A percentile compares a stretch with the other conserved stretches of the same genome.
phyloP scores from a whole-genome alignment of 139 green algal genomes.

The Haematococcus sp. region DNA sequence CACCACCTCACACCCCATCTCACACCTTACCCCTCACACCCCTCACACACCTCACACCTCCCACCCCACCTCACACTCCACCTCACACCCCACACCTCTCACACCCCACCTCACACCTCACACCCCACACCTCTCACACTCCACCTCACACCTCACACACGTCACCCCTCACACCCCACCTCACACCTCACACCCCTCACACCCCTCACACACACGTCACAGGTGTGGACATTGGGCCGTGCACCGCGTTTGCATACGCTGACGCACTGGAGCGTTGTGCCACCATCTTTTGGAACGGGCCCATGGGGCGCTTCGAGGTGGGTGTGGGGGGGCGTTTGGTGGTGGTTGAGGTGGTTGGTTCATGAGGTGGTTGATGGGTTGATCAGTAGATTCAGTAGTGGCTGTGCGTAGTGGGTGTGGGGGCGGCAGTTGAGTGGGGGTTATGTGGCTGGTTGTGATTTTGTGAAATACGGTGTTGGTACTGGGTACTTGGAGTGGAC shows the following conservation, averaged over 20 bases:
- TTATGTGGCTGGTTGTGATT: conserved; percentile 40
- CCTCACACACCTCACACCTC: no score
- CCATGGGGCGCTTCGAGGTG: conserved; percentile 43
- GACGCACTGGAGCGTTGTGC: conserved; percentile 28
- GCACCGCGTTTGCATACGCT: conserved; percentile 19
- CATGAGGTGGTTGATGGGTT: background rate
- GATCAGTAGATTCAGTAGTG: background rate
- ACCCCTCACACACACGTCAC: no score
- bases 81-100: no score
- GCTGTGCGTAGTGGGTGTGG: background rate
- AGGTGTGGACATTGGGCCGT: conserved; percentile 51
- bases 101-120: no score
- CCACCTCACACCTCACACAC: background rate
- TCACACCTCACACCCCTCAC: no score
- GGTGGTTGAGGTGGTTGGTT: background rate
- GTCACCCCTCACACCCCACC: no score
- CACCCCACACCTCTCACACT: no score
- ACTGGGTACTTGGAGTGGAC: background rate
- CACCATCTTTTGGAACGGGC: conserved; percentile 64
- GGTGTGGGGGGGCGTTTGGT: background rate
- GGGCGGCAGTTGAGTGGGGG: no score
- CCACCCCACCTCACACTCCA: no score
- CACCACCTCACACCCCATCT: no score
- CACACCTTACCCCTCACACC: no score
- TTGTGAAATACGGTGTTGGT: conserved; percentile 32